Evolutionary conservation across 352 stramenopile species (phyloP), one percentile per base, ranked within the genome.

Genomic region (Proteromonas lacertae): DNA sequence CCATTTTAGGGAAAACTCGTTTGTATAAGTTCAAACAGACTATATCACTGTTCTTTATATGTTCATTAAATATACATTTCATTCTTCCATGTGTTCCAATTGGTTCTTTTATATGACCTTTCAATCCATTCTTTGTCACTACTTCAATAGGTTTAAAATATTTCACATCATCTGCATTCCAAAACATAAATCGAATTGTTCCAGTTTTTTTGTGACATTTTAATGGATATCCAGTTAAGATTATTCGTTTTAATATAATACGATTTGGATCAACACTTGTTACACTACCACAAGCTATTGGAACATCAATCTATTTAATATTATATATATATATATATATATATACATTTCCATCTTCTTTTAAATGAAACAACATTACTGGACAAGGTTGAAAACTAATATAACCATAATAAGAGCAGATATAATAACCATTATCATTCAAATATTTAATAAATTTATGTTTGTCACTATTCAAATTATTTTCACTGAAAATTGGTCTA

Each of bases 1-100:
- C n/a, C n/a, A n/a, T n/a, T n/a, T 93, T 96, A 32, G 87, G 87
- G 56, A 89, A 99, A 14, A 97, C 70, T 38, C 87, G 66, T 62
- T 99, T 99, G 68, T 94, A 99, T 44, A 99, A 56, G 35, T 79
- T 67, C 43, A 99, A 57, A 52, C 80, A 93, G 4, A 99, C 78
- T 1, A 80, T 95, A 58, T 99, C 87, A 55, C 94, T 78, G 54
- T 96, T 78, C 59, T 92, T 92, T 49, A 99, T 86, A 1, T 20
- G 74, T 48, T 88, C 83, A 60, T 92, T 93, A 61, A 99, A 96
- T 5, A 90, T 60, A 40, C 77, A 83, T 58, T 99, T 99, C 57
- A 96, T 88, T 39, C 90, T 71, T 29, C 87, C 87, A 53, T 99
- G 87, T 35, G 86, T 94, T 36, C 87, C 87, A 25, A 96, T 59